Evolutionary conservation across 495 filamentous ascomycete genomes (phyloP).

Genomic region (Trichodelitschia bisporula): DNA sequence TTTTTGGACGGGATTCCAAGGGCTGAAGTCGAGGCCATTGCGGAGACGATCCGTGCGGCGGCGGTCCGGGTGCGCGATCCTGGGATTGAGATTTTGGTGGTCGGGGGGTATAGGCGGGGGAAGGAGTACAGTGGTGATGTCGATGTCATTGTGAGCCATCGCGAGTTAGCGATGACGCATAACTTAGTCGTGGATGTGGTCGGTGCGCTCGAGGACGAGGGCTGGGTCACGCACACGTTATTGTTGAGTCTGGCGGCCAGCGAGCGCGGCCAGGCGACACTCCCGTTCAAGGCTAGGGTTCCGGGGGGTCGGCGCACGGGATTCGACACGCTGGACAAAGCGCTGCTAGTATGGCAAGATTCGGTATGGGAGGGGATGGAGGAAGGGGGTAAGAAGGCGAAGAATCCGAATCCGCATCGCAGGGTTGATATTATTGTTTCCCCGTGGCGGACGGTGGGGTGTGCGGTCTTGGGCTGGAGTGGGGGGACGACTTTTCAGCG

Average conservation of each 20-base stretch:
- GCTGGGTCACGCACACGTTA: slow-evolving; percentile 66
- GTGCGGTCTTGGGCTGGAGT: slow-evolving; percentile 71
- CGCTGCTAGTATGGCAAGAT: slow-evolving; percentile 81
- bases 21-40: slow-evolving; percentile 48
- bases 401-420: slow-evolving; percentile 54
- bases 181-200: slow-evolving; percentile 45
- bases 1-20: slow-evolving; percentile 48
- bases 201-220: slow-evolving; percentile 34
- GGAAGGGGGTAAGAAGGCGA: slow-evolving; percentile 8
- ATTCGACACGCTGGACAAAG: slow-evolving; percentile 79
- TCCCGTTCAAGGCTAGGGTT: slow-evolving; percentile 24
- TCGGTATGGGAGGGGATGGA: slow-evolving; percentile 21
- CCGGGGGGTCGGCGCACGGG: slow-evolving; percentile 25
- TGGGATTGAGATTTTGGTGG: slow-evolving; percentile 46
- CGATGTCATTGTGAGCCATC: slow-evolving; percentile 68
- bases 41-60: slow-evolving; percentile 29
- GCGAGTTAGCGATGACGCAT: slow-evolving; percentile 35
- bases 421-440: slow-evolving; percentile 85
- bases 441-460: slow-evolving; percentile 71
- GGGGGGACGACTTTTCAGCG: slow-evolving; percentile 76
- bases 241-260: slow-evolving; percentile 37
- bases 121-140: slow-evolving; percentile 56
- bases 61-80: slow-evolving; percentile 24
- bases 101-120: slow-evolving; percentile 69
- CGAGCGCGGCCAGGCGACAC: slow-evolving; percentile 43